These are phyloP conservation scores for Epichloe glyceriae DNA, from an alignment of 2,329 filamentous ascomycete species.

Conservation along the genomic window DNA sequence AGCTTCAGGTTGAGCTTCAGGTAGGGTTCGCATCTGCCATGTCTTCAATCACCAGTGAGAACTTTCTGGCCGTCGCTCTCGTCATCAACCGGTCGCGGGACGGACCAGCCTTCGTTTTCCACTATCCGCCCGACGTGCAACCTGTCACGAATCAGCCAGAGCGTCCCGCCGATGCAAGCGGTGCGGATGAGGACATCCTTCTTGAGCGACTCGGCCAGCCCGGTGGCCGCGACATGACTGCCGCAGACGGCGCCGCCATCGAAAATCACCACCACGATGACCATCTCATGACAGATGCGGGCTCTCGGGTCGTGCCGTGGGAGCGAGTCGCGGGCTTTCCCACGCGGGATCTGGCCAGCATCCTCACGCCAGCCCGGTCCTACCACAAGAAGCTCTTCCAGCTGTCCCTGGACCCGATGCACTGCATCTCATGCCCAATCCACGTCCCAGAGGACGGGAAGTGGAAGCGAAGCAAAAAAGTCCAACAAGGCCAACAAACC, in stretches of 20 bases:
- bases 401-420: constrained; percentile 64
- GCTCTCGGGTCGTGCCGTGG: constrained; percentile 51
- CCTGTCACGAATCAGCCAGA: constrained; percentile 22
- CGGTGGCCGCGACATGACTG: constrained; percentile 18
- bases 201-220: constrained; percentile 32
- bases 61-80: constrained; percentile 58
- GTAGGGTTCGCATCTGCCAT: constrained; percentile 17
- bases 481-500: constrained; percentile 27
- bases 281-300: constrained; percentile 41
- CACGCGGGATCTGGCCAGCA: constrained; percentile 65
- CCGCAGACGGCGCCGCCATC: constrained; percentile 25
- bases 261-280: constrained; percentile 40
- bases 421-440: constrained; percentile 72
- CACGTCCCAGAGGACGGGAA: constrained; percentile 67
- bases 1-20: neutral
- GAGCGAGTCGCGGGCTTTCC: constrained; percentile 62
- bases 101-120: constrained; percentile 72
- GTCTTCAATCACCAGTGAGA: constrained; percentile 38
- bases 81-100: constrained; percentile 63
- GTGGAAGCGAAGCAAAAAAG: constrained; percentile 55
- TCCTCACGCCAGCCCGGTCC: constrained; percentile 61
- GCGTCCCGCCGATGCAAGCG: constrained; percentile 14
- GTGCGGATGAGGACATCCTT: constrained; percentile 34
- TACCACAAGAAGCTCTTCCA: constrained; percentile 78
- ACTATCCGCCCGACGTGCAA: constrained; percentile 59